Evolutionary conservation across 2,329 filamentous ascomycete species (phyloP).

Genomic region (Phialocephala subalpina): DNA sequence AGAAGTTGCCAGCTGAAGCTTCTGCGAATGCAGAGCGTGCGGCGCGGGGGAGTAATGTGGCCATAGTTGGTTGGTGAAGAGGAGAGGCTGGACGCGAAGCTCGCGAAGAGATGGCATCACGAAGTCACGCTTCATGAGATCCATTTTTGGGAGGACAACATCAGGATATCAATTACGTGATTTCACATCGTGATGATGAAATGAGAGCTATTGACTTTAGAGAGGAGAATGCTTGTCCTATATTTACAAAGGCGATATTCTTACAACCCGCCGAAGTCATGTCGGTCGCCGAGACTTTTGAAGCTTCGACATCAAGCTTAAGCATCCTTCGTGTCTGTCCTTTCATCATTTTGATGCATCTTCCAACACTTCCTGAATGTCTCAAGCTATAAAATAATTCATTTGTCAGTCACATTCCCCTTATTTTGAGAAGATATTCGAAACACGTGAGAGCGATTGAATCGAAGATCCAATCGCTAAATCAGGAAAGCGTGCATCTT

Average conservation of each 20-base stretch:
- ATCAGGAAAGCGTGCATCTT: constrained; percentile 32
- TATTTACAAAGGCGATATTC: constrained; percentile 9
- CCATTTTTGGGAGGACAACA: not conserved
- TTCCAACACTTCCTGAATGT: constrained; percentile 93
- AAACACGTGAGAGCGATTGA: constrained; percentile 36
- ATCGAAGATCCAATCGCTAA: constrained; percentile 32
- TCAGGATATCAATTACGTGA: not conserved
- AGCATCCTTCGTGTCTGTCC: constrained; percentile 79
- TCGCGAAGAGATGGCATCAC: constrained; percentile 21
- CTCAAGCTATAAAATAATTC: constrained; percentile 73
- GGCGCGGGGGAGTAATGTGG: constrained; percentile 34
- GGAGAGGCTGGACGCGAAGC: constrained; percentile 26
- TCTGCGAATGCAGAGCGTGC: constrained; percentile 35
- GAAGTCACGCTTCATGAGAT: constrained; percentile 22
- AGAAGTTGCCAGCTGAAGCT: constrained; percentile 22
- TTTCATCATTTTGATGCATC: constrained; percentile 82
- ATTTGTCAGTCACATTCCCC: constrained; percentile 28
- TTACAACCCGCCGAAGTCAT: constrained; percentile 19
- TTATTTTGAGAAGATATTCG: not conserved
- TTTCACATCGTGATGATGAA: not conserved
- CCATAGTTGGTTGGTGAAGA: constrained; percentile 31
- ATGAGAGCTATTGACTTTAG: not conserved
- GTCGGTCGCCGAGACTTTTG: constrained; percentile 9
- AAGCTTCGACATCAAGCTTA: constrained; percentile 38
- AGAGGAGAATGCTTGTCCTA: constrained; percentile 5